A percentile compares a stretch with the other conserved stretches of the same genome.
Evolutionary conservation across 495 filamentous ascomycete species (phyloP).

Genomic region (Penicillium maclennaniae): DNA sequence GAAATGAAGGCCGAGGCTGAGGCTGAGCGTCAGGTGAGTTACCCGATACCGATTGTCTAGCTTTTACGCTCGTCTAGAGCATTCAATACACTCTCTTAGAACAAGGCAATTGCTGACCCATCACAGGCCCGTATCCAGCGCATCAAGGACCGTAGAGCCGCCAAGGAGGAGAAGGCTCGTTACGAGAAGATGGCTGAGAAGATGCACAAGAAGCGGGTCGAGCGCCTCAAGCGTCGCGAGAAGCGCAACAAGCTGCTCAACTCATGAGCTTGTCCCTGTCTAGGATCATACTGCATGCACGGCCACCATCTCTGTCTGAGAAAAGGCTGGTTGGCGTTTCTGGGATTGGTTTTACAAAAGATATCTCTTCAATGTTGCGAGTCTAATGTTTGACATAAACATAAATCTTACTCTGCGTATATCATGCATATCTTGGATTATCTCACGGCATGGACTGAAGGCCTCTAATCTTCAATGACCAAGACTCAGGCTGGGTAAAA

Average conservation of each 20-base stretch:
- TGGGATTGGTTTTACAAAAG: neutral
- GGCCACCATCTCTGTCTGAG: neutral
- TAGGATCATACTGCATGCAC: slow-evolving; percentile 11
- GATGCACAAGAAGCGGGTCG: slow-evolving; percentile 94
- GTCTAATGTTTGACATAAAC: neutral
- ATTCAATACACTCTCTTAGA: neutral
- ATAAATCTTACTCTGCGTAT: neutral
- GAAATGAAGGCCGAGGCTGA: slow-evolving; percentile 97
- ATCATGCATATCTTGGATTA: neutral
- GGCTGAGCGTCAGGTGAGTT: slow-evolving; percentile 70
- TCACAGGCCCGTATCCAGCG: slow-evolving; percentile 64
- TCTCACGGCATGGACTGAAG: too few species aligned
- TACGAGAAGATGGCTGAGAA: slow-evolving; percentile 95
- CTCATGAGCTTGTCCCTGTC: slow-evolving; percentile 53
- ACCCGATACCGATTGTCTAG: neutral
- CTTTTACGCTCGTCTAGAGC: neutral
- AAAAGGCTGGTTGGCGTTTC: neutral
- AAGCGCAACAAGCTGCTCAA: slow-evolving; percentile 97
- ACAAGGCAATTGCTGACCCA: neutral
- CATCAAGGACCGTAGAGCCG: slow-evolving; percentile 77
- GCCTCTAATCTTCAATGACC: too few species aligned
- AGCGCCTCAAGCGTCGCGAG: slow-evolving; percentile 87
- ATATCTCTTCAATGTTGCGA: neutral
- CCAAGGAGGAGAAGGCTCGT: slow-evolving; percentile 88
- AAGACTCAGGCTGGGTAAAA: too few species aligned